A percentile compares a stretch with the other conserved stretches of the same genome.
Conservation (phyloP, 768 basidiomycete genomes). For the Punctularia strigosozonata region DNA sequence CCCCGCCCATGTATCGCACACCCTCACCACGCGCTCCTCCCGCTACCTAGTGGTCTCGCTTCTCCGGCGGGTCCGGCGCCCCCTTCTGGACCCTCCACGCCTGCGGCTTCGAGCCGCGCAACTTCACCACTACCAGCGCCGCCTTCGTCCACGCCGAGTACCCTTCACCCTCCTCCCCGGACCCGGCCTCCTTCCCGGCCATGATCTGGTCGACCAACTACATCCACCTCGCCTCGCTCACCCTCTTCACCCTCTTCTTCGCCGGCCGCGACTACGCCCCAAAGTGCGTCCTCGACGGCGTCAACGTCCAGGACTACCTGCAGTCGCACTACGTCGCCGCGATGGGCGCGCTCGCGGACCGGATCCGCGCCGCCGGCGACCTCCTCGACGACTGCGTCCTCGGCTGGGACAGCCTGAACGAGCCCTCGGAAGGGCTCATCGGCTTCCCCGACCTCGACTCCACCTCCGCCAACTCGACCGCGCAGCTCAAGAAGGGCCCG, state of each 20-base stretch:
- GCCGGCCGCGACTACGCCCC: constrained; percentile 86
- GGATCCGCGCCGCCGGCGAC: constrained; percentile 61
- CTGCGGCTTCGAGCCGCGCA: constrained; percentile 80
- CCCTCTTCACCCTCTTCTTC: constrained; percentile 91
- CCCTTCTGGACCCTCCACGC: constrained; percentile 90
- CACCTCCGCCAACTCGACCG: constrained; percentile 56
- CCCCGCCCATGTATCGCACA: constrained; percentile 2
- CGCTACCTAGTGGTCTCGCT: constrained; percentile 74
- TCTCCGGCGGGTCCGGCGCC: constrained; percentile 89
- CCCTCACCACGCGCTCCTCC: background rate
- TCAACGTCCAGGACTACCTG: constrained; percentile 85
- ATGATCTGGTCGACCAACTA: constrained; percentile 99
- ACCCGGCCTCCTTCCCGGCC: constrained; percentile 69
- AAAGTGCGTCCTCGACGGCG: constrained; percentile 79
- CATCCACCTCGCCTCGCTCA: constrained; percentile 76
- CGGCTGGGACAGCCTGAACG: constrained; percentile 96
- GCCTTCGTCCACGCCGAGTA: constrained; percentile 89
- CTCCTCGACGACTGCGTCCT: constrained; percentile 81
- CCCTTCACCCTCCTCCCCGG: constrained; percentile 43
- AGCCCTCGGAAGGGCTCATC: constrained; percentile 80
- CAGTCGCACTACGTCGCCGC: constrained; percentile 70
- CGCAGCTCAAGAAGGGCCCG: constrained; percentile 76
- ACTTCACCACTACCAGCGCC: constrained; percentile 76
- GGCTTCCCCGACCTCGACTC: constrained; percentile 55
- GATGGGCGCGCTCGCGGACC: constrained; percentile 63